Conservation (phyloP, 148 eudicot genomes). For the Rhododendron molle region DNA sequence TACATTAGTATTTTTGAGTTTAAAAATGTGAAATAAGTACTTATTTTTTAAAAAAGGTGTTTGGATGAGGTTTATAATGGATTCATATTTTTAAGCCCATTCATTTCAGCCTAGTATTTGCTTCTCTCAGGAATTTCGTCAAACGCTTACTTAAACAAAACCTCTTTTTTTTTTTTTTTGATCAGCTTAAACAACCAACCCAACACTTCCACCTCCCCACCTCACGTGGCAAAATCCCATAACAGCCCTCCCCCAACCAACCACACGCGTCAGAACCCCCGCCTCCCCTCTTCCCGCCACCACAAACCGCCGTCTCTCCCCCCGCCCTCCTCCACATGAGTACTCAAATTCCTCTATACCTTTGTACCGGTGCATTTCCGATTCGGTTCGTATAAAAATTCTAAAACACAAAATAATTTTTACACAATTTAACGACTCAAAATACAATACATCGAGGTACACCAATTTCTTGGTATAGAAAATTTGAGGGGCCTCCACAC, state of each 20-base stretch:
- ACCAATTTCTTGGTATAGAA: too few species aligned
- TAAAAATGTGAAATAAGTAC: too few species aligned
- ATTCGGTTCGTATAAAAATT: background rate
- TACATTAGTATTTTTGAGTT: too few species aligned
- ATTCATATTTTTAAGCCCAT: background rate
- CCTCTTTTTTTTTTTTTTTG: too few species aligned
- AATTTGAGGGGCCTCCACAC: background rate
- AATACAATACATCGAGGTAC: too few species aligned
- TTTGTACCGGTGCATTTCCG: too few species aligned
- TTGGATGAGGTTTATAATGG: background rate
- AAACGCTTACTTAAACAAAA: too few species aligned
- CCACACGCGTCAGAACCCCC: constrained; percentile 16
- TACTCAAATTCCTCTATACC: background rate
- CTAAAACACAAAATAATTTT: too few species aligned
- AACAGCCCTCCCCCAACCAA: background rate
- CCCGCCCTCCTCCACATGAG: background rate
- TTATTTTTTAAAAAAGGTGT: too few species aligned
- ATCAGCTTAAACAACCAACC: too few species aligned
- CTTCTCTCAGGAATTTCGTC: constrained; percentile 9
- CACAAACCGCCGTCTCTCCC: background rate
- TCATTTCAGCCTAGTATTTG: background rate
- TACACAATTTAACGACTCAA: too few species aligned
- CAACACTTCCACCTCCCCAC: background rate
- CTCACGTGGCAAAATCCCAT: background rate
- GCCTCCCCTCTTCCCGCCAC: background rate